These are phyloP conservation scores for Lanmaoa pseudosensibilis DNA, from an alignment of 768 basidiomycete genomes.

Conservation along the genomic window DNA sequence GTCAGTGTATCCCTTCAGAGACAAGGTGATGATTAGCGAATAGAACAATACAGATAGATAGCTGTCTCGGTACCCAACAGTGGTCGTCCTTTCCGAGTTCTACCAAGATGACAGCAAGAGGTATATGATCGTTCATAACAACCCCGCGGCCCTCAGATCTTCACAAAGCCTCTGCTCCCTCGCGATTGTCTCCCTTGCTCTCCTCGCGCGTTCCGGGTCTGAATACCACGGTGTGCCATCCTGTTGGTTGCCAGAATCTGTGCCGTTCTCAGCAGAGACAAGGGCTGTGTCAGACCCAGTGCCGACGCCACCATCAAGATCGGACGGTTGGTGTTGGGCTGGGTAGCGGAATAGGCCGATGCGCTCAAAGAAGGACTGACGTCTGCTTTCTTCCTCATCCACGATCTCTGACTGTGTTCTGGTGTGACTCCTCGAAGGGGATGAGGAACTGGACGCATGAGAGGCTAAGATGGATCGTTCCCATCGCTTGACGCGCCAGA, in stretches of 20 bases:
- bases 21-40: slow-evolving; percentile 22
- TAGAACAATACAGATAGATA: slow-evolving; percentile 16
- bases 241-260: slow-evolving; percentile 27
- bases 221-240: slow-evolving; percentile 37
- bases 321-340: slow-evolving; percentile 13
- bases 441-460: slow-evolving; percentile 27
- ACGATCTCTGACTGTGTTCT: slow-evolving; percentile 28
- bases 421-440: slow-evolving; percentile 36
- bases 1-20: slow-evolving; percentile 6
- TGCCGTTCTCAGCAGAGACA: slow-evolving; percentile 25
- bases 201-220: slow-evolving; percentile 44
- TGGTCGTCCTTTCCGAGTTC: not conserved
- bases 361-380: slow-evolving; percentile 32
- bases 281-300: slow-evolving; percentile 9
- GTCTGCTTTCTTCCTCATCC: slow-evolving; percentile 28
- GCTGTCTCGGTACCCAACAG: not conserved
- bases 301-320: slow-evolving; percentile 2
- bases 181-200: slow-evolving; percentile 46
- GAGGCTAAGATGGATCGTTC: slow-evolving; percentile 73
- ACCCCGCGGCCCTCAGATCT: slow-evolving; percentile 62
- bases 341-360: slow-evolving; percentile 22
- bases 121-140: slow-evolving; percentile 43
- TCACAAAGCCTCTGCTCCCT: slow-evolving; percentile 58
- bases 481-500: slow-evolving; percentile 89
- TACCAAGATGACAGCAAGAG: slow-evolving; percentile 2